Conservation (phyloP, 2,329 filamentous ascomycete species). For the Magnaporthales sp. region DNA sequence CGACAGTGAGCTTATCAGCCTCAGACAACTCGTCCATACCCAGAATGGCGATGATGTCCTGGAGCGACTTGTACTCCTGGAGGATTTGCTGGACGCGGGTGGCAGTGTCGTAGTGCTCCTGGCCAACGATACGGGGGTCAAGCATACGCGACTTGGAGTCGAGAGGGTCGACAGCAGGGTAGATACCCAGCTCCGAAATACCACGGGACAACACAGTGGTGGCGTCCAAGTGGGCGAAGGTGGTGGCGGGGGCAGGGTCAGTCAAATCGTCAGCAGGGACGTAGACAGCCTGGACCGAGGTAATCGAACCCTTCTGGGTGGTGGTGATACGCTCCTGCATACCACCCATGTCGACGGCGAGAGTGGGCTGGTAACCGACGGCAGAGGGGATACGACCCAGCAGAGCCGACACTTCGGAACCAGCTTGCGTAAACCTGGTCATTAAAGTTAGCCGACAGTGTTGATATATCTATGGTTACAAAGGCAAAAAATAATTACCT, state of each 20-base stretch:
- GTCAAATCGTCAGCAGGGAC: conserved; percentile 99
- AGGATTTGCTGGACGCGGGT: conserved; percentile 97
- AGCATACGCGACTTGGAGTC: conserved; percentile 99
- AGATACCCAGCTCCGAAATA: conserved; percentile 99
- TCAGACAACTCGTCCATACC: conserved; percentile 99
- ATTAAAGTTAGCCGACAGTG: too few relatives aligned
- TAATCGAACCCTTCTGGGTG: conserved; percentile 99
- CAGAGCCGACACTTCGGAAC: conserved; percentile 99
- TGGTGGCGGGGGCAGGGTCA: conserved; percentile 97
- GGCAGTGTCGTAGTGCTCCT: conserved; percentile 95
- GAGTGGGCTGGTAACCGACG: conserved; percentile 99
- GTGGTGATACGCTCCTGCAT: conserved; percentile 99
- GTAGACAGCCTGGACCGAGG: conserved; percentile 99
- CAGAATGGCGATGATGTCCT: conserved; percentile 99
- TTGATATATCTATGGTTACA: conserved; percentile 15
- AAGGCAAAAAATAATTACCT: too few relatives aligned
- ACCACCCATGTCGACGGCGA: conserved; percentile 96
- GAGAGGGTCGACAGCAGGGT: conserved; percentile 98
- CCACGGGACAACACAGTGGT: conserved; percentile 99
- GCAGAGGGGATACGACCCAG: conserved; percentile 99
- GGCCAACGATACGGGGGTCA: conserved; percentile 94
- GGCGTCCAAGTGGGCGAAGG: conserved; percentile 99
- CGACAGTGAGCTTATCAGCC: conserved; percentile 98
- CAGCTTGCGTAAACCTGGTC: conserved; percentile 98
- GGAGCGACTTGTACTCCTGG: conserved; percentile 99